These are phyloP conservation scores for Sapria himalayana DNA, from an alignment of 345 rosid genomes.

Conservation along the genomic window DNA sequence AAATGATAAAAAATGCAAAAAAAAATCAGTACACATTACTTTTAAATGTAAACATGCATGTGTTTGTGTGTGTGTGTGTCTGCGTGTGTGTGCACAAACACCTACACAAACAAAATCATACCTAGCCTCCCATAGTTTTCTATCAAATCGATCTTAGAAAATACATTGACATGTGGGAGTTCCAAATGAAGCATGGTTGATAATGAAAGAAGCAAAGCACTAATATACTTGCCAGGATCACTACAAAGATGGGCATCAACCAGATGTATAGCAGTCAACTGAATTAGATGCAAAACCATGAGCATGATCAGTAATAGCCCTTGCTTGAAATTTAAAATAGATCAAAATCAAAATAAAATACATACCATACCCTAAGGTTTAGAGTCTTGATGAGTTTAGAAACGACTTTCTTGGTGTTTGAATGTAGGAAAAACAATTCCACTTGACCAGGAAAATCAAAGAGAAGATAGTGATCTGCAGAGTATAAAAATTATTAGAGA, in stretches of 20 bases:
- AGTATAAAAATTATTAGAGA: constrained; percentile 8
- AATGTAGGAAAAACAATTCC: constrained; percentile 67
- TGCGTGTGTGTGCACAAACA: too few species aligned
- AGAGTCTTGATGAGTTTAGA: constrained; percentile 56
- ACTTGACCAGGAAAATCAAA: constrained; percentile 98
- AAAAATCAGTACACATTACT: too few species aligned
- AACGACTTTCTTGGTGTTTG: constrained; percentile 54
- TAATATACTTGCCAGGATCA: constrained; percentile 69
- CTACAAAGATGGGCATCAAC: constrained; percentile 74
- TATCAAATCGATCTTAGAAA: constrained; percentile 80
- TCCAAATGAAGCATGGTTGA: constrained; percentile 92
- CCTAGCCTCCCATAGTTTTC: constrained; percentile 88
- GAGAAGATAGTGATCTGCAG: constrained; percentile 83
- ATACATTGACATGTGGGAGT: constrained; percentile 72
- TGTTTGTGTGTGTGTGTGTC: too few species aligned
- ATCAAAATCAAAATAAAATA: constrained; percentile 7
- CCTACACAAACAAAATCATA: constrained; percentile 10
- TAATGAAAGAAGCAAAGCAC: constrained; percentile 62
- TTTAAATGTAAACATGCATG: too few species aligned
- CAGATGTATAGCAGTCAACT: constrained; percentile 78
- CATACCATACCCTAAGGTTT: constrained; percentile 50
- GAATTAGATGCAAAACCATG: constrained; percentile 14
- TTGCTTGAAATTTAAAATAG: too few species aligned
- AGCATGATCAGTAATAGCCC: constrained; percentile 5
- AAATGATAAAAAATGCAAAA: constrained; percentile 6